Conservation (phyloP, 2,329 filamentous ascomycete species). For the Fusarium zealandicum region DNA sequence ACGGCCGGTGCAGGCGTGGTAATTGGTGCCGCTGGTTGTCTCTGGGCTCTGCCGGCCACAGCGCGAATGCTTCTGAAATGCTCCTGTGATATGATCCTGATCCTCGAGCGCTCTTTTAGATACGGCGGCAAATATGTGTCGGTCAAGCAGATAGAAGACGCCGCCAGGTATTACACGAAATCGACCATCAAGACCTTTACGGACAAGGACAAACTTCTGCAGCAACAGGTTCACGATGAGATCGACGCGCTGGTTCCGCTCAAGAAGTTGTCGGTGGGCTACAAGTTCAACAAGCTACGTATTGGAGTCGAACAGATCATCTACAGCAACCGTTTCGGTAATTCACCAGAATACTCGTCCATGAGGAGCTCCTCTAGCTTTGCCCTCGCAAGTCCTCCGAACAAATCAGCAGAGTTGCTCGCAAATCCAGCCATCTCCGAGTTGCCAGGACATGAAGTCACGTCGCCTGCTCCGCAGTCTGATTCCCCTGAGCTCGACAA, state of each 20-base stretch:
- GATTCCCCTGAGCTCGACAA: neutral
- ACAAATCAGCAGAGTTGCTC: conserved; percentile 10
- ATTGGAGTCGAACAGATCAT: conserved; percentile 27
- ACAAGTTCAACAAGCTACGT: conserved; percentile 38
- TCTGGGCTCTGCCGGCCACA: conserved; percentile 30
- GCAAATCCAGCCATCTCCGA: conserved; percentile 13
- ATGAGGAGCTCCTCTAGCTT: conserved; percentile 26
- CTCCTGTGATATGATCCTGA: conserved; percentile 40
- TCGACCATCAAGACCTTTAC: conserved; percentile 30
- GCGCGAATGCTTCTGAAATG: conserved; percentile 39
- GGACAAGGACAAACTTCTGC: conserved; percentile 31
- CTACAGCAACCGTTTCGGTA: conserved; percentile 34
- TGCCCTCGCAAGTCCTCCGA: neutral
- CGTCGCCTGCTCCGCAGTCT: neutral
- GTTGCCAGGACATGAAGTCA: conserved; percentile 6
- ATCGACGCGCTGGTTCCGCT: conserved; percentile 35
- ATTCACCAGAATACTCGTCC: conserved; percentile 17
- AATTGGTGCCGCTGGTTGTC: conserved; percentile 27
- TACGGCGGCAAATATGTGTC: conserved; percentile 40
- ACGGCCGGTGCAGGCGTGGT: conserved; percentile 33
- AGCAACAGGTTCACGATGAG: conserved; percentile 39
- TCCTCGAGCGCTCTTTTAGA: conserved; percentile 34
- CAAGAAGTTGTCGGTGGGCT: conserved; percentile 32
- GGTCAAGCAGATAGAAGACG: conserved; percentile 38
- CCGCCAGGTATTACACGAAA: conserved; percentile 36